phyloP scores from a whole-genome alignment of 306 rosid species.

The Gastrolobium bilobum region DNA sequence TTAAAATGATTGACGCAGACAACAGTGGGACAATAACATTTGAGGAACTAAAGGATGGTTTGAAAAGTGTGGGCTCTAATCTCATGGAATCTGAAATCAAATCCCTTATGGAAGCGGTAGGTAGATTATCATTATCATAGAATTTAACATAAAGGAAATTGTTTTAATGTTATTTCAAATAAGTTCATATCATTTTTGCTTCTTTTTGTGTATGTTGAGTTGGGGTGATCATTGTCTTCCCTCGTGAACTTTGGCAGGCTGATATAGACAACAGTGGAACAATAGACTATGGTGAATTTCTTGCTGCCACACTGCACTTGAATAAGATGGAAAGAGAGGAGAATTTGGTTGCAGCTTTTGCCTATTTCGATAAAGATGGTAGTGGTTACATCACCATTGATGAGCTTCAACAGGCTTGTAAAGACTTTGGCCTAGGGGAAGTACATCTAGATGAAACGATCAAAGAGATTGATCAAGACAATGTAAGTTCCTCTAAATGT shows the following conservation, averaged over 20 bases:
- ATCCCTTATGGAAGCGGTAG: constrained; percentile 90
- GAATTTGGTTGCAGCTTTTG: constrained; percentile 82
- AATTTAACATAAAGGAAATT: constrained; percentile 17
- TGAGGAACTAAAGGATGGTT: constrained; percentile 88
- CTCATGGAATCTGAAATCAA: constrained; percentile 89
- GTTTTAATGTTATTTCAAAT: constrained; percentile 6
- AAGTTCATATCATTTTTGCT: neutral
- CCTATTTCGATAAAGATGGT: constrained; percentile 87
- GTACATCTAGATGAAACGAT: constrained; percentile 78
- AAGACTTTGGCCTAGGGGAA: constrained; percentile 83
- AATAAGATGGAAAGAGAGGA: constrained; percentile 96
- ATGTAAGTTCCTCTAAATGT: constrained; percentile 60
- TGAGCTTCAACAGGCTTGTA: constrained; percentile 85
- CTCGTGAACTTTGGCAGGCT: constrained; percentile 66
- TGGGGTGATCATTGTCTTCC: constrained; percentile 8
- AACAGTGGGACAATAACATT: constrained; percentile 85
- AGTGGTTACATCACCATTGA: constrained; percentile 92
- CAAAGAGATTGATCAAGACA: constrained; percentile 82
- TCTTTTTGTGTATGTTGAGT: constrained; percentile 27
- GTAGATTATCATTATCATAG: constrained; percentile 48
- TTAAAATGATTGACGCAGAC: constrained; percentile 89
- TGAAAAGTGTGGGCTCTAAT: constrained; percentile 81
- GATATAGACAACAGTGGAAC: constrained; percentile 91
- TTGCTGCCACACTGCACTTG: constrained; percentile 91
- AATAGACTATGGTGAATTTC: constrained; percentile 90